Base-by-base conservation (phyloP, 768 basidiomycete species). In the Cubamyces sp. region DNA sequence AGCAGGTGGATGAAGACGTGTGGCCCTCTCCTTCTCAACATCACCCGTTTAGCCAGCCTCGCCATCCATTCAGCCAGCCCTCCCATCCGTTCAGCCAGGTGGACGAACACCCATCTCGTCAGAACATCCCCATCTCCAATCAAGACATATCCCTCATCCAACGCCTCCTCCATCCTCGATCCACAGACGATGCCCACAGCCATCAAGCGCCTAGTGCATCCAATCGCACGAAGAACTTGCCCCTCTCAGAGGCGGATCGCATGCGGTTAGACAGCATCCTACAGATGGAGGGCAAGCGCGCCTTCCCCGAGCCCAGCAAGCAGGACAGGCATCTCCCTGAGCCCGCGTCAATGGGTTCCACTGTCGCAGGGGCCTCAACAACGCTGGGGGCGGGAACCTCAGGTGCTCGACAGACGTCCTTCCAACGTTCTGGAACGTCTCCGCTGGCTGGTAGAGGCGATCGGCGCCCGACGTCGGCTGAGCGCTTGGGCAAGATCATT, bases 11-110 rank as follows among this genome's bases (percentile, higher is more conserved):
- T 16, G 48, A 46, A 9, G 21, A 30, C 39, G 11, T 18, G 14
- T 47, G 39, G 46, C 53, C 19, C 18, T 14, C 46, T n/a, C 54
- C 28, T 23, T 52, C 54, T 6, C 58, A 60, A 14, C 65, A 62
- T 39, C 68, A 69, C 28, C 60, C 65, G 2, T 62, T 64, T 47
- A 68, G 64, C 48, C 64, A 68, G 25, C 50, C 53, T 3, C 49
- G 46, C 21, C 64, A 68, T 50, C 54, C 61, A 15, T 68, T 68
- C 49, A 68, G 67, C 40, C 67, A 66, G 26, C 49, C 54, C 5
- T 25, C 45, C 9, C 59, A 62, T 5, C 18, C 42, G 14, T 59
- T 50, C 3, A 26, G 34, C 34, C 34, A 34, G 11, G 34, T 50
- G 8, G n/a, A 28, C 19, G 25, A 28, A 4, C 57, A n/a, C 1